A percentile compares a stretch with the other conserved stretches of the same genome.
Conservation (phyloP, 345 rosid species). For the Turnera subulata region DNA sequence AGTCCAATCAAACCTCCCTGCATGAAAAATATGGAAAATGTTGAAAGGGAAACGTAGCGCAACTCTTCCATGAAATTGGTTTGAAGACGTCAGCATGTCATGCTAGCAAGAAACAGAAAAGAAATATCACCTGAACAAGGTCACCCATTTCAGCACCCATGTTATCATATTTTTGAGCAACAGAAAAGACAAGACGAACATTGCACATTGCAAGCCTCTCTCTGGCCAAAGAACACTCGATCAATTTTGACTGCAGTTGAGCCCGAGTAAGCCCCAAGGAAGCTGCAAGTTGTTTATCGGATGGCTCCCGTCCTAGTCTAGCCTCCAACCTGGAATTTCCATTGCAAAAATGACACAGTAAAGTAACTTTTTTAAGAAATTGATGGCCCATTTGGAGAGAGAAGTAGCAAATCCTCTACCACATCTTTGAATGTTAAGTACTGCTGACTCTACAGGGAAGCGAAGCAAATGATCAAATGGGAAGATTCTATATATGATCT, state of each 20-base stretch:
- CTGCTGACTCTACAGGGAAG: no score
- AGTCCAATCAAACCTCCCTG: slow-evolving; percentile 96
- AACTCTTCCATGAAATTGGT: no score
- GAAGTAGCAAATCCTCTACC: no score
- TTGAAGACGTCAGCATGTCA: no score
- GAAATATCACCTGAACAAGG: slow-evolving; percentile 72
- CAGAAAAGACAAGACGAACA: slow-evolving; percentile 91
- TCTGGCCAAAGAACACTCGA: slow-evolving; percentile 77
- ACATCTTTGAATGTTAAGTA: no score
- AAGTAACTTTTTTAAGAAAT: no score
- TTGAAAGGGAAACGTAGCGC: no score
- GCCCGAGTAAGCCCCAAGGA: slow-evolving; percentile 73
- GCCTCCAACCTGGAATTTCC: slow-evolving; percentile 60
- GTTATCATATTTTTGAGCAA: slow-evolving; percentile 84
- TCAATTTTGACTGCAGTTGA: slow-evolving; percentile 59
- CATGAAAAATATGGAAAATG: slow-evolving; percentile 3
- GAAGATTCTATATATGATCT: no score
- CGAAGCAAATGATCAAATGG: no score
- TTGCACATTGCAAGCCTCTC: slow-evolving; percentile 97
- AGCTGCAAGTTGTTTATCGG: slow-evolving; percentile 77
- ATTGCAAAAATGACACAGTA: background rate
- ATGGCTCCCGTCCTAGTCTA: slow-evolving; percentile 80
- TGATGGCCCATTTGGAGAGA: no score
- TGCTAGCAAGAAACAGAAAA: no score
- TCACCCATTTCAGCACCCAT: slow-evolving; percentile 96